These are phyloP conservation scores for Blastomyces gilchristii DNA, from an alignment of 2,329 filamentous ascomycete species.

Conservation along the genomic window DNA sequence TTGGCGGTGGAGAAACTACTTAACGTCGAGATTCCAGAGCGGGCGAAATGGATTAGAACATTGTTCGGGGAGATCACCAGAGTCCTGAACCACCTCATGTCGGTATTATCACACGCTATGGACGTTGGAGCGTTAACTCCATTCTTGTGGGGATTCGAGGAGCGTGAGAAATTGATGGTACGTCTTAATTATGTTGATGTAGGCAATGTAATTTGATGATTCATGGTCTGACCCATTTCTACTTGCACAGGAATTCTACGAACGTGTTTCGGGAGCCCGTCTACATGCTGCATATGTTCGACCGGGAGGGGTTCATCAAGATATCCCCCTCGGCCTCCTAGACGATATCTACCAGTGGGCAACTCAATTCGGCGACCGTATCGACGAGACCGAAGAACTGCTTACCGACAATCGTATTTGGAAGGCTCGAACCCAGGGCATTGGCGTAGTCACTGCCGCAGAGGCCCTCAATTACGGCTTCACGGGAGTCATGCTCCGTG, in stretches of 20 bases:
- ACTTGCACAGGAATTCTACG: slow-evolving; percentile 83
- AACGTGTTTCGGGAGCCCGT: slow-evolving; percentile 95
- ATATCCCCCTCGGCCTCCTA: slow-evolving; percentile 83
- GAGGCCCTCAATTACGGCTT: slow-evolving; percentile 98
- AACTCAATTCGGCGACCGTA: slow-evolving; percentile 94
- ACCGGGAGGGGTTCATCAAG: slow-evolving; percentile 91
- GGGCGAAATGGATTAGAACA: slow-evolving; percentile 94
- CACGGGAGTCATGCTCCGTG: slow-evolving; percentile 93
- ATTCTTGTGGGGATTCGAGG: slow-evolving; percentile 98
- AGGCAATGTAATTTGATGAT: background rate
- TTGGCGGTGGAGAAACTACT: slow-evolving; percentile 95
- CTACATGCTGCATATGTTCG: slow-evolving; percentile 95
- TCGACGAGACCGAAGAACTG: slow-evolving; percentile 97
- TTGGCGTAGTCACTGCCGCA: slow-evolving; percentile 81
- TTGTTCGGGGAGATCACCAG: slow-evolving; percentile 92
- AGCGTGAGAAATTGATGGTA: slow-evolving; percentile 99
- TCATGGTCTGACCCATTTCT: background rate
- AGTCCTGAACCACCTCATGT: slow-evolving; percentile 96
- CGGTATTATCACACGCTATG: slow-evolving; percentile 93
- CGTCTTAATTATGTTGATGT: slow-evolving; percentile 22
- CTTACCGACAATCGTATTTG: slow-evolving; percentile 99
- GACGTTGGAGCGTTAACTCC: slow-evolving; percentile 96
- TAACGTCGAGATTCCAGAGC: slow-evolving; percentile 88
- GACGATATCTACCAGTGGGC: slow-evolving; percentile 99
- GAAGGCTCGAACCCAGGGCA: slow-evolving; percentile 82